These are phyloP conservation scores for Pyrrhoderma noxium DNA, from an alignment of 1,284 basidiomycete species.

Conservation along the genomic window DNA sequence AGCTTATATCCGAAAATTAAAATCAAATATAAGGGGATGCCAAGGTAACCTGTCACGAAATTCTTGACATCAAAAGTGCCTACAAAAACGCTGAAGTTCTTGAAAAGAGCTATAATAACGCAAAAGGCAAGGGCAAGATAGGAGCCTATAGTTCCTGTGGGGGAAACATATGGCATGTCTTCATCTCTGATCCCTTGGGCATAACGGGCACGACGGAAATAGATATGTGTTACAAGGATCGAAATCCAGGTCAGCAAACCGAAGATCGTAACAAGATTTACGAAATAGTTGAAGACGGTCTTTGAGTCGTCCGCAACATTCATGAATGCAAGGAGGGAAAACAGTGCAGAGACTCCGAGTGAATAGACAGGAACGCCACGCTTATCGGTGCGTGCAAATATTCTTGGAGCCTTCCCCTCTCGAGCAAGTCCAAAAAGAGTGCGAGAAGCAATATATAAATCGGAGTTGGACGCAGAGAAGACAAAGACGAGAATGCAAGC, in stretches of 20 bases:
- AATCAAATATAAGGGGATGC: constrained; percentile 13
- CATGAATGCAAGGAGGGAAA: constrained; percentile 55
- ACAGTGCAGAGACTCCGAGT: constrained; percentile 46
- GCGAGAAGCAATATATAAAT: constrained; percentile 27
- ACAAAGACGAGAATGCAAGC: constrained; percentile 26
- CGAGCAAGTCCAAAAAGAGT: constrained; percentile 44
- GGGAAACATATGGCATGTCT: constrained; percentile 61
- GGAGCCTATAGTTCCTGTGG: constrained; percentile 55
- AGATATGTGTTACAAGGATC: constrained; percentile 65
- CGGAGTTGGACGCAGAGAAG: constrained; percentile 20
- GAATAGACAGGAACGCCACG: constrained; percentile 32
- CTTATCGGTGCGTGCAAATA: constrained; percentile 42
- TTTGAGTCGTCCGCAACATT: constrained; percentile 37
- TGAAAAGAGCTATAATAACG: constrained; percentile 57
- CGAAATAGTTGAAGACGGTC: constrained; percentile 64
- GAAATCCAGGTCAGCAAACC: constrained; percentile 71
- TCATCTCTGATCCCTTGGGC: constrained; percentile 59
- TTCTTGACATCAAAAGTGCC: constrained; percentile 12
- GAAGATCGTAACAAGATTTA: constrained; percentile 60
- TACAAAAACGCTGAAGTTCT: constrained; percentile 55
- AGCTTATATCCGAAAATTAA: constrained; percentile 14
- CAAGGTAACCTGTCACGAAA: constrained; percentile 15
- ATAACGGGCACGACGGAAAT: constrained; percentile 9
- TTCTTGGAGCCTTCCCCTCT: constrained; percentile 40
- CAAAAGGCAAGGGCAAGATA: constrained; percentile 58